phyloP scores from a whole-genome alignment of 208 protist species.

The Wallacemonas sp. region DNA sequence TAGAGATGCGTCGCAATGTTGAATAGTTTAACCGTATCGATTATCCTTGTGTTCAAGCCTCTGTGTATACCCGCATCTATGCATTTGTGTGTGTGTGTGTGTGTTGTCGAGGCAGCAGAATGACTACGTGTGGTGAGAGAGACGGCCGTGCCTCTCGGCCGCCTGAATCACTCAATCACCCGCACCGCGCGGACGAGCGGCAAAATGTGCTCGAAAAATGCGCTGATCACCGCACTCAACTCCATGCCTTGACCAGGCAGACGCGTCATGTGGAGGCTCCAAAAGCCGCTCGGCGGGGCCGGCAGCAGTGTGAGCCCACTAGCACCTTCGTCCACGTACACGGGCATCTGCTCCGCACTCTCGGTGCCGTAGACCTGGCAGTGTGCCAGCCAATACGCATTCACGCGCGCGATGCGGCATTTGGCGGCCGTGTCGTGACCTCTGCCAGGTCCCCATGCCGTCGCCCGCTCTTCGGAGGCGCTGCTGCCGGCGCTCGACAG shows the following conservation, averaged over 20 bases:
- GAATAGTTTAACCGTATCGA: too few relatives aligned
- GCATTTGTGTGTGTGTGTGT: too few relatives aligned
- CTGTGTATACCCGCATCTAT: too few relatives aligned
- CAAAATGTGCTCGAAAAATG: conserved; percentile 55
- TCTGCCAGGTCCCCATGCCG: too few relatives aligned
- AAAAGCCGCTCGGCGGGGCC: conserved; percentile 53
- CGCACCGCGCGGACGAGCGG: conserved; percentile 40
- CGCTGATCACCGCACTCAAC: conserved; percentile 41
- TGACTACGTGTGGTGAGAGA: too few relatives aligned
- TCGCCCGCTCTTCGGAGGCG: too few relatives aligned
- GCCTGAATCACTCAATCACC: conserved; percentile 59
- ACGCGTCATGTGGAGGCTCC: conserved; percentile 41
- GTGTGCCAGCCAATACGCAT: conserved; percentile 69
- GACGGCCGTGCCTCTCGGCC: too few relatives aligned
- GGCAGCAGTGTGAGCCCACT: conserved; percentile 42
- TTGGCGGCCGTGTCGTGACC: too few relatives aligned
- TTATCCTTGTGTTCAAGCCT: too few relatives aligned
- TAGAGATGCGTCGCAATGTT: too few relatives aligned
- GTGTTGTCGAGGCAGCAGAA: too few relatives aligned
- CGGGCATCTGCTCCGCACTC: conserved; percentile 44
- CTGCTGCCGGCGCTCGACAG: too few relatives aligned
- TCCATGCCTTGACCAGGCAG: conserved; percentile 51
- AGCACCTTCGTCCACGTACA: conserved; percentile 58
- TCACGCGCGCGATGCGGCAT: not conserved
- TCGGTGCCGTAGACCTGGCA: conserved; percentile 79